Base-by-base conservation (phyloP, 441 rosid species). In the Macaranga tanarius region DNA sequence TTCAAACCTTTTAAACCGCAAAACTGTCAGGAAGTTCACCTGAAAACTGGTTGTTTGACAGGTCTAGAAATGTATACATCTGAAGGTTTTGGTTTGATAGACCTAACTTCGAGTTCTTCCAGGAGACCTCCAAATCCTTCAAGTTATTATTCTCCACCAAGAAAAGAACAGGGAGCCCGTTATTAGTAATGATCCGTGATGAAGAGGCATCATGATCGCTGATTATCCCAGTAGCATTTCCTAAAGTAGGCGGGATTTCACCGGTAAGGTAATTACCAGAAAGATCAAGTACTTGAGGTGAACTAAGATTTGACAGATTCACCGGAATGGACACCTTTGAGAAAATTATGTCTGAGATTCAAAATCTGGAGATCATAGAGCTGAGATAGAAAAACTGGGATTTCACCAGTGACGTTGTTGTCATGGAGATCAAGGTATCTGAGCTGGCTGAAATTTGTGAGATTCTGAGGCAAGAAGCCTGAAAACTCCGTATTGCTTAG, bases 341-440 rank as follows among this genome's bases (percentile, higher is more conserved):
- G 62, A 52, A 72, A 78, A 65, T 79, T 81, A 67, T 80, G 81
- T 67, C 84, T 52, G 9, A 86, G 81, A 75, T 77, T 81, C 65
- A 84, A 76, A 0, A 82, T 64, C 51, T 69, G 77, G 62, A 86
- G 76, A 40, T 77, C 48, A 10, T 75, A 70, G 15, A 81, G n/a
- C 28, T 66, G 75, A 50, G 76, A 74, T 67, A 81, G 47, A 0
- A 65, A 59, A 23, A 26, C 25, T 2, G 86, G 83, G 25, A 87
- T 77, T 26, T 77, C 70, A 65, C 86, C 85, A 0, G 69, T 67
- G 42, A 86, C 78, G 28, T 65, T 76, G 75, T 81, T 86, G 76
- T 72, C 81, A 13, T 84, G 84, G 60, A 86, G 83, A 26, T 84
- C 86, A 76, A 86, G 84, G 63, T 73, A 79, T 22, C 28, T 19